Evolutionary conservation across 1,139 yeast genomes (phyloP).

Genomic region (Ogataea hybrid): DNA sequence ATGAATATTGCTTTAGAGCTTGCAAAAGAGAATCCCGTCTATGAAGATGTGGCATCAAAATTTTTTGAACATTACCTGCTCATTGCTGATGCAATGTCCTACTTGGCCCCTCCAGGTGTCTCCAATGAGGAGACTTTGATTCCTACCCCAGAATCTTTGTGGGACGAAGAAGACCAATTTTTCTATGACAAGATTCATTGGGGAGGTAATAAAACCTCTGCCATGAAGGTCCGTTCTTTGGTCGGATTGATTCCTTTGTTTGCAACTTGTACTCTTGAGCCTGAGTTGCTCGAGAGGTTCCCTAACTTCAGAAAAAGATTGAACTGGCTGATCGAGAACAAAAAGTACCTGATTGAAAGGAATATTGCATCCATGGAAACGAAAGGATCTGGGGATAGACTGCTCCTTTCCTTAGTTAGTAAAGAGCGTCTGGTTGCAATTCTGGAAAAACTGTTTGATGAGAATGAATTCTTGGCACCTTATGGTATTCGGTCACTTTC

Average conservation of each 20-base stretch:
- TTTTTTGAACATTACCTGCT: slow-evolving; percentile 91
- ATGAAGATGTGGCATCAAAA: slow-evolving; percentile 93
- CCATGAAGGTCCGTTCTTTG: slow-evolving; percentile 83
- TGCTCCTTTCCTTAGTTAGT: slow-evolving; percentile 77
- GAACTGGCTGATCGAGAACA: slow-evolving; percentile 80
- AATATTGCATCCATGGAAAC: slow-evolving; percentile 86
- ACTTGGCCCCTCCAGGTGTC: slow-evolving; percentile 42
- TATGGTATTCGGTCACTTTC: slow-evolving; percentile 91
- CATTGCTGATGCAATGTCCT: slow-evolving; percentile 95
- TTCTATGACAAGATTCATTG: slow-evolving; percentile 91
- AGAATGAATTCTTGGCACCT: slow-evolving; percentile 80
- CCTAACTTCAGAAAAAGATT: slow-evolving; percentile 85
- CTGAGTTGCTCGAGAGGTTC: slow-evolving; percentile 73
- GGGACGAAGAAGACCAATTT: slow-evolving; percentile 90
- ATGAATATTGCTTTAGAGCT: slow-evolving; percentile 89
- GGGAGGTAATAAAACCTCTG: slow-evolving; percentile 69
- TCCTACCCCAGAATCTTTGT: slow-evolving; percentile 62
- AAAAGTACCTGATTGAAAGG: slow-evolving; percentile 72
- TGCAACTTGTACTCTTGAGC: slow-evolving; percentile 89
- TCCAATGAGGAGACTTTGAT: slow-evolving; percentile 37
- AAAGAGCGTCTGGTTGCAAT: slow-evolving; percentile 78
- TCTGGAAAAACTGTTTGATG: slow-evolving; percentile 81
- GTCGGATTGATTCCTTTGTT: slow-evolving; percentile 93
- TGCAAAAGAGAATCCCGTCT: slow-evolving; percentile 81
- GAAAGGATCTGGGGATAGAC: slow-evolving; percentile 84